These are phyloP conservation scores for Yamadazyma sp. DNA, from an alignment of 805 yeast species.

Conservation along the genomic window DNA sequence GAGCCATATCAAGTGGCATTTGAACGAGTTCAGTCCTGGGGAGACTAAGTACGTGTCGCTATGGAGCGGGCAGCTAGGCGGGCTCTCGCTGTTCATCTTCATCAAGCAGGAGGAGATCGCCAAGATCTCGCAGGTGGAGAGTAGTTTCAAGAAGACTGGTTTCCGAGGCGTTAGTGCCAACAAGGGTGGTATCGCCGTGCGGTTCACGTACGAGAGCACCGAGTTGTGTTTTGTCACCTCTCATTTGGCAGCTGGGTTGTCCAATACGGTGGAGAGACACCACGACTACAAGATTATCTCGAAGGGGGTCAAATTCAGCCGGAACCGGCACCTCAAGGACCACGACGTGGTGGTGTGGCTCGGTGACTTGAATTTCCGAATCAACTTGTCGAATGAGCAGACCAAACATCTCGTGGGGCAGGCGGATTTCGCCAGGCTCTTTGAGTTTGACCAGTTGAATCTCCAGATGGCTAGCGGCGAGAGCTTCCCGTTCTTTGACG, in stretches of 20 bases:
- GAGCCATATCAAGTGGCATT: slow-evolving; percentile 50
- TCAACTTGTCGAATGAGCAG: slow-evolving; percentile 66
- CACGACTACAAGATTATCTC: slow-evolving; percentile 80
- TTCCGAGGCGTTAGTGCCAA: slow-evolving; percentile 86
- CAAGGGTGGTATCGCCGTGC: slow-evolving; percentile 77
- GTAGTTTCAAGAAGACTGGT: slow-evolving; percentile 85
- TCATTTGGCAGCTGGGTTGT: slow-evolving; percentile 92
- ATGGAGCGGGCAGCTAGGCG: slow-evolving; percentile 84
- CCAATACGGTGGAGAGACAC: slow-evolving; percentile 78
- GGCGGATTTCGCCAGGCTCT: slow-evolving; percentile 50
- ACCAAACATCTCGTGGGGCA: slow-evolving; percentile 55
- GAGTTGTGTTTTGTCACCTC: slow-evolving; percentile 77
- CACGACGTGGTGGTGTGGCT: slow-evolving; percentile 88
- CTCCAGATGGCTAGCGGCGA: slow-evolving; percentile 72
- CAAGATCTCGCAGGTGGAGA: slow-evolving; percentile 60
- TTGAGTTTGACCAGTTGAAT: slow-evolving; percentile 75
- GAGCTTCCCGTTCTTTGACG: slow-evolving; percentile 79
- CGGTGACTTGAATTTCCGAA: slow-evolving; percentile 92
- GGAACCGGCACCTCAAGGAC: slow-evolving; percentile 50
- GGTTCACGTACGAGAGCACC: slow-evolving; percentile 64
- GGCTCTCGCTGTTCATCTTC: slow-evolving; percentile 71
- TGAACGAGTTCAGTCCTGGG: slow-evolving; percentile 34
- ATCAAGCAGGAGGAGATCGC: slow-evolving; percentile 53
- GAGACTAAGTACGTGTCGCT: slow-evolving; percentile 53
- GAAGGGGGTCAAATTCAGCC: slow-evolving; percentile 65